Evolutionary conservation across 805 yeast species (phyloP), one percentile per base, ranked within the genome.

Genomic region (Saturnispora halmiae): DNA sequence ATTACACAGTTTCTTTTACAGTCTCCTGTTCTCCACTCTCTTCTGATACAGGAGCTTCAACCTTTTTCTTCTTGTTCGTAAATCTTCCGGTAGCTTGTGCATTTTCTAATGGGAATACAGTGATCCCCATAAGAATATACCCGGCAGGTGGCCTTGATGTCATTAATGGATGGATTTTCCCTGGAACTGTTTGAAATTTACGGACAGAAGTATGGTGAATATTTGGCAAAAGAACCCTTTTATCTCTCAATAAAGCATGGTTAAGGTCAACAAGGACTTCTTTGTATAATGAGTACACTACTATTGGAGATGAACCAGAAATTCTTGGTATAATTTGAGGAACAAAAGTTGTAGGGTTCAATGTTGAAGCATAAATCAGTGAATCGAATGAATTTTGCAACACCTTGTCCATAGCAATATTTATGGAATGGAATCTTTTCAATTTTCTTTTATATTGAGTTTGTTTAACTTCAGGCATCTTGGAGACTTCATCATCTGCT

Each of bases 111-210:
- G 96, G 95, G 40, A 77, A 64, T 0, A 92, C 96, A 36, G 83
- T 69, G 13, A 83, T 73, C 3, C 90, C 94, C 66, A 77, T 72
- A 49, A 87, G 64, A 2, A 92, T 58, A 58, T 77, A 90, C 0
- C 99, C 99, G 26, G 96, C 97, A 43, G 82, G 88, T 6, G 95
- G 87, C 52, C 85, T 72, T 70, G 81, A 78, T 0, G 96, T 84
- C 99, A 92, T 92, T 45, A 79, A 56, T 1, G 99, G 99, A 59
- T 92, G 99, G 53, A 90, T 67, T 56, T 94, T 78, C 6, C 97
- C 98, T 15, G 94, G 85, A 22, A 90, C 76, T 3, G 96, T 86
- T 65, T 92, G 99, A 58, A 82, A 88, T 37, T 79, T 79, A 48
- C 96, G 73, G 10, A 82, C 92, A 46, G 84, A 70, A 1, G 94